Evolutionary conservation across 1,284 basidiomycete species (phyloP).

Genomic region (Lentinula novae-zelandiae): DNA sequence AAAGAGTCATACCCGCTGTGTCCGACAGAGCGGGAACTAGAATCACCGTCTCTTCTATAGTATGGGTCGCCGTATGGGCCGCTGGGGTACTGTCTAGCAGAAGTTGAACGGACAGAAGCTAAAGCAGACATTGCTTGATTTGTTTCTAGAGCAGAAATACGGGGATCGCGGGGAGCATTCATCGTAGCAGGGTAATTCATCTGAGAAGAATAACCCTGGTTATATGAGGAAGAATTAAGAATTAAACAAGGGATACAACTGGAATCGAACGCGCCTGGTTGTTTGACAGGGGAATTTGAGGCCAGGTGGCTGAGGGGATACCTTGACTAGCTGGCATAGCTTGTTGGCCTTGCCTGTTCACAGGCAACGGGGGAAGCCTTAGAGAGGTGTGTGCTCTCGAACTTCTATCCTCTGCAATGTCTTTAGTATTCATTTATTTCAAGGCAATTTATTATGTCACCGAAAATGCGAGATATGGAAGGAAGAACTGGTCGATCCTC

Average conservation of each 20-base stretch:
- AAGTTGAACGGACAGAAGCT: constrained; percentile 4
- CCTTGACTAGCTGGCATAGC: background rate
- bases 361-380: constrained; percentile 21
- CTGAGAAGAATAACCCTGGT: background rate
- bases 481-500: constrained; percentile 22
- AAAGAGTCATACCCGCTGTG: background rate
- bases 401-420: constrained; percentile 8
- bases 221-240: background rate
- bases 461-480: constrained; percentile 24
- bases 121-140: constrained; percentile 14
- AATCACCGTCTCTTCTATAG: background rate
- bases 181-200: constrained; percentile 7
- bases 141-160: constrained; percentile 13
- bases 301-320: constrained; percentile 10
- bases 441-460: constrained; percentile 4
- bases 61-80: background rate
- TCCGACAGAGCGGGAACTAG: background rate
- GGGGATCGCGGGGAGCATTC: constrained; percentile 10
- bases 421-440: background rate
- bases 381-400: constrained; percentile 16
- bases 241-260: background rate
- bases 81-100: background rate
- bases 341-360: constrained; percentile 2
- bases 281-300: constrained; percentile 8
- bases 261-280: constrained; percentile 6